Base-by-base conservation (phyloP, 306 rosid species). In the Malus sylvestris region DNA sequence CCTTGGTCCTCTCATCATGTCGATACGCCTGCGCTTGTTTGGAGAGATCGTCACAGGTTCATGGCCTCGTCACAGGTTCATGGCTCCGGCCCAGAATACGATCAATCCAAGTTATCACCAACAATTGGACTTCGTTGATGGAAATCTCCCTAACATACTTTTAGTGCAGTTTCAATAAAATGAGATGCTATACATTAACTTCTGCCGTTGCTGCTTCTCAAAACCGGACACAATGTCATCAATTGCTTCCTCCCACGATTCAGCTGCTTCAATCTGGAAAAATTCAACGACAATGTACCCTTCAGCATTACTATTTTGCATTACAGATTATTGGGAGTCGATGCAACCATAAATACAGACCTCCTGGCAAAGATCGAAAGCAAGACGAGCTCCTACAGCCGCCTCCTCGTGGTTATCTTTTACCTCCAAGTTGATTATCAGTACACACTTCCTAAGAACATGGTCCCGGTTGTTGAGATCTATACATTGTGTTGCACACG, bases 381-480 rank as follows among this genome's bases (percentile, higher is more conserved):
- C 85, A 69, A 87, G 96, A 70, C 96, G 86, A 33, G 89, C 99
- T 83, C 97, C 98, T 22, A 81, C 70, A 3, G 97, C 96, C 52
- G 98, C 98, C 88, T 95, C 97, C 72, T 92, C 98, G 0, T 95
- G 98, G 86, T 95, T 92, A 87, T 95, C 98, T 82, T 95, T 95
- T 46, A 95, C 98, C 91, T 95, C 98, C 91, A 95, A 89, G 82
- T 95, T 95, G 70, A 95, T 66, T 70, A 95, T 64, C 81, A 95
- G 84, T 65, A 91, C 97, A 67, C 84, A 73, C 89, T 89, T 95
- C 93, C 85, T 66, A 12, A 85, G 84, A 78, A 67, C 84, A 22
- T 92, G 97, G 53, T 92, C 92, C 65, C 99, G 87, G 44, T 78
- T 89, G 83, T 92, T 84, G 63, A 95, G 91, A 89, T 95, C 99